Base-by-base conservation (phyloP, 495 filamentous ascomycete genomes). In the Pseudomonodictys pantanalensis region DNA sequence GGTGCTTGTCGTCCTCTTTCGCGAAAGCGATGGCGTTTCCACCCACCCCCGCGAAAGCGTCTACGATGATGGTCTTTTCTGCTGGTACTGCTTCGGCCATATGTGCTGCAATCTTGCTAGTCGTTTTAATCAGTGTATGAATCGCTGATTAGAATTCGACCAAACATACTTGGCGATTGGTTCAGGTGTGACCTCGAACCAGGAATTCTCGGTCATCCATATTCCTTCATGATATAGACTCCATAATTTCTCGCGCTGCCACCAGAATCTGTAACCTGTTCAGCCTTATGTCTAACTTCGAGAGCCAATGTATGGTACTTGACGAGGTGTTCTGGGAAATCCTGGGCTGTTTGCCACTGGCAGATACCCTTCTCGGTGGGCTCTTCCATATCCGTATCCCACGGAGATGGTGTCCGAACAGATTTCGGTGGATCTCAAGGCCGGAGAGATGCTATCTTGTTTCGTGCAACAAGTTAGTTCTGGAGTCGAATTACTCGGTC, bases 11-110 rank as follows among this genome's bases (percentile, higher is more conserved):
- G n/a, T n/a, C n/a, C n/a, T n/a, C n/a, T n/a, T n/a, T n/a, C 12
- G 93, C 93, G 67, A 97, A 95, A 26, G 91, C 90, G 59, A 98
- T 98, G n/a, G 86, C 80, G 69, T 98, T 97, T 48, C 92, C 93
- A 15, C 93, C 93, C 8, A 91, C 90, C 28, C 93, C 93, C 22
- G 85, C 87, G 75, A 98, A 97, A 17, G 86, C 81, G 70, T 98
- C 93, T 41, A 98, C 82, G 28, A 97, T 64, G 52, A 85, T 75
- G 2, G 69, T 78, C 49, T 79, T 72, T 63, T 80, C 70, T 52
- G 76, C 59, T 64, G 89, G 76, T 49, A 78, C 68, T 33, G 76
- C 67, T 18, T 73, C 68, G 24, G 80, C 73, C 0, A 96, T 70
- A 65, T 97, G 86, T 20, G 79, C 62, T n/a, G 91, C 90, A 57